Evolutionary conservation across 257 asterid genomes (phyloP), one percentile per base, ranked within the genome.

Genomic region (Petunia secreta): DNA sequence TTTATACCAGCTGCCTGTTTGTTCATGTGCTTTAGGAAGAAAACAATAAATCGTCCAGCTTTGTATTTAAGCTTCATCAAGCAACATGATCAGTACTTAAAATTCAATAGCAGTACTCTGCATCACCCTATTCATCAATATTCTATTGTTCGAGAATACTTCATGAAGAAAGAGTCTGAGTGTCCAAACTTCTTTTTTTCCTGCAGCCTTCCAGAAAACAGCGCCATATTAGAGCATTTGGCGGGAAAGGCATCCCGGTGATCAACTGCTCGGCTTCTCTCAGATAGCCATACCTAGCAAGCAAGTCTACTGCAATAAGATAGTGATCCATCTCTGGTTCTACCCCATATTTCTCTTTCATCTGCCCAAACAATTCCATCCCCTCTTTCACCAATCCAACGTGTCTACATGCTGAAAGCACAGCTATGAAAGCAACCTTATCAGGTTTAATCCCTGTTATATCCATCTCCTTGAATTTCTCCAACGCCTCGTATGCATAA

Each of bases 371-470:
- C 84, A 92, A 59, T 59, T 85, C 78, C 89, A 93, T 87, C 77
- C 98, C 97, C 69, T 92, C 82, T 68, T 86, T 82, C 78, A 93
- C 98, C 78, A 90, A 88, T 66, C 98, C 97, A 54, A 71, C 89
- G 63, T 95, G 97, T 43, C 98, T 89, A 82, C 96, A 95, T 60
- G 98, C 97, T 63, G 99, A 95, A 87, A 95, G 88, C 69, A 90
- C 83, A 7, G 91, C 87, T 10, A 86, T 50, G 71, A 91, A 91
- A 75, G 91, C 69, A 81, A 93, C 94, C 85, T 81, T 91, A 84
- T 95, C 97, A 0, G 96, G 97, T 85, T 38, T 58, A 25, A 92
- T 57, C 1, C 93, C 94, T 9, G 1, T 76, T 38, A 71, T 69
- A 84, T 82, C 89, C 97, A 93, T 93, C 89, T 90, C 96, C 46